Conservation (phyloP, 2,329 filamentous ascomycete species). For the Neonectria magnoliae region DNA sequence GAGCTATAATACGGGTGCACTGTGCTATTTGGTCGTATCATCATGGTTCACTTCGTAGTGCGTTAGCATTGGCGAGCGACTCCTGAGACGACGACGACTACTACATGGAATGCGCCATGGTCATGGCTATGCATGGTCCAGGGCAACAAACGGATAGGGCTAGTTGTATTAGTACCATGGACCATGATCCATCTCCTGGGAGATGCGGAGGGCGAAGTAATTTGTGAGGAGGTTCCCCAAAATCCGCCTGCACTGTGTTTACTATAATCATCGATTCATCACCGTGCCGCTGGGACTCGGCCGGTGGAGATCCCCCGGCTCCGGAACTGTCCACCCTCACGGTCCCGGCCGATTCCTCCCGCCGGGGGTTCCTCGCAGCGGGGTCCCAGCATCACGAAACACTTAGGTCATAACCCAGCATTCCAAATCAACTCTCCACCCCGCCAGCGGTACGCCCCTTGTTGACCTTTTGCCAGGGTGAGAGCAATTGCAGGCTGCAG, state of each 20-base stretch:
- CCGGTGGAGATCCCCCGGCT: slow-evolving; percentile 25
- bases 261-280: background rate
- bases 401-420: slow-evolving; percentile 9
- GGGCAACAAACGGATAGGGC: background rate
- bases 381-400: slow-evolving; percentile 9
- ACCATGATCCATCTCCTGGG: background rate
- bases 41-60: background rate
- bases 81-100: background rate
- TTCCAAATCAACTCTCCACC: slow-evolving; percentile 5
- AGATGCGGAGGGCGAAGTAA: background rate
- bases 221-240: background rate
- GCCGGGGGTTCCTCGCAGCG: slow-evolving; percentile 2
- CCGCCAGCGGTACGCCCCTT: no score
- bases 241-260: background rate
- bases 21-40: background rate
- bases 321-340: slow-evolving; percentile 11
- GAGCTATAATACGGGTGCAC: slow-evolving; percentile 9
- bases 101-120: background rate
- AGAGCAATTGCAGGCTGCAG: background rate
- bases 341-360: slow-evolving; percentile 16
- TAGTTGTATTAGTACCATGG: background rate
- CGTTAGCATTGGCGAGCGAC: background rate
- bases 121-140: background rate
- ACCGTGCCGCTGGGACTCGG: slow-evolving; percentile 22
- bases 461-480: background rate